A percentile compares a stretch with the other conserved stretches of the same genome.
Evolutionary conservation across 2,329 filamentous ascomycete species (phyloP).

Genomic region (Epichloe coenophiala): DNA sequence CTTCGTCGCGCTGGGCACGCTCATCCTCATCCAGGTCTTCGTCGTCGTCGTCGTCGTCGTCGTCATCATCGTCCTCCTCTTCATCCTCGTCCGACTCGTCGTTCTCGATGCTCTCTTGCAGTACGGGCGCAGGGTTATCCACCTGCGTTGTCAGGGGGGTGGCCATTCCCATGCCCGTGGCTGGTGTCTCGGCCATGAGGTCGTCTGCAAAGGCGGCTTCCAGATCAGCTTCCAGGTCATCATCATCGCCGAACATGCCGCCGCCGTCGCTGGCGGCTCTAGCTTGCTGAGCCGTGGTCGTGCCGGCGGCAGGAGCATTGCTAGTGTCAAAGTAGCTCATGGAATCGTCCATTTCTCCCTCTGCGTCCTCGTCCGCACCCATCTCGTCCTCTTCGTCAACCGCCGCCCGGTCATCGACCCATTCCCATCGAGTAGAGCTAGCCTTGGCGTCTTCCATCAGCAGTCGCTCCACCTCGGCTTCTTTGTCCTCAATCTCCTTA

Average conservation of each 20-base stretch:
- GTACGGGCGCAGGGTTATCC: slow-evolving; percentile 28
- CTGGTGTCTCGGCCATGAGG: slow-evolving; percentile 25
- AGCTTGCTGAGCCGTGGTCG: too few species aligned
- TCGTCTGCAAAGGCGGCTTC: slow-evolving; percentile 37
- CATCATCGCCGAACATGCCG: slow-evolving; percentile 21
- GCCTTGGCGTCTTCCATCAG: slow-evolving; percentile 55
- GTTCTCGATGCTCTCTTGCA: slow-evolving; percentile 32
- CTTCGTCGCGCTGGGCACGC: slow-evolving; percentile 33
- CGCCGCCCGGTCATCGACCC: slow-evolving; percentile 42
- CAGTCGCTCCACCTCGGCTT: slow-evolving; percentile 63
- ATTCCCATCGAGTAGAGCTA: slow-evolving; percentile 46
- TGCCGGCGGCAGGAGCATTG: slow-evolving; percentile 12
- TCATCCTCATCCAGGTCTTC: slow-evolving; percentile 39
- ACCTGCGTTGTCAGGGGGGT: slow-evolving; percentile 33
- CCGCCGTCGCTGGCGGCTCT: slow-evolving; percentile 13
- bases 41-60: slow-evolving; percentile 34
- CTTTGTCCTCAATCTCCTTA: slow-evolving; percentile 73
- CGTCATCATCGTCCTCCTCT: slow-evolving; percentile 26
- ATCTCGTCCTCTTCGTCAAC: slow-evolving; percentile 21
- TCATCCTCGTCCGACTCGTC: slow-evolving; percentile 29
- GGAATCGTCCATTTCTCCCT: slow-evolving; percentile 32
- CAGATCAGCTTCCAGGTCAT: slow-evolving; percentile 43
- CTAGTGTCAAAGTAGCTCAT: slow-evolving; percentile 24
- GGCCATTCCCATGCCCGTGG: slow-evolving; percentile 26
- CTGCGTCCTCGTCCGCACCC: slow-evolving; percentile 36